These are phyloP conservation scores for Acacia acuminata DNA, from an alignment of 306 rosid genomes.

Conservation along the genomic window DNA sequence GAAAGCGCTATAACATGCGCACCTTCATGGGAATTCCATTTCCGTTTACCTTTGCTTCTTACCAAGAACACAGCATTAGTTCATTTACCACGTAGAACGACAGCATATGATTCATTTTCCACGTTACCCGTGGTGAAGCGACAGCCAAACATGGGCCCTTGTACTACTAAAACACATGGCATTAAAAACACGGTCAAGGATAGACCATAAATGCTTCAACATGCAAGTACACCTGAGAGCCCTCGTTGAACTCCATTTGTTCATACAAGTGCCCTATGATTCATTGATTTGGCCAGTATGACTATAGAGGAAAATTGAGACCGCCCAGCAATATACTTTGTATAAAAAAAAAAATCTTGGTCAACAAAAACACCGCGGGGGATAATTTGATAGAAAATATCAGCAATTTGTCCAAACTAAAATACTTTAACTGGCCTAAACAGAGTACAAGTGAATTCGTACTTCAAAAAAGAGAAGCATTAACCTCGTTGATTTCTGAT, in stretches of 20 bases:
- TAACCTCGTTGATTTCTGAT: constrained; percentile 57
- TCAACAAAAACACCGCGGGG: neutral
- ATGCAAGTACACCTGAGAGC: neutral
- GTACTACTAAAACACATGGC: neutral
- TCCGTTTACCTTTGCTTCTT: neutral
- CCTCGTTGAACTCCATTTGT: neutral
- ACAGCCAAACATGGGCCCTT: neutral
- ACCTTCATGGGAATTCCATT: neutral
- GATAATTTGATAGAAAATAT: constrained; percentile 18
- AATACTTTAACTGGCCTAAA: constrained; percentile 14
- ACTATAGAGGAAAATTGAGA: neutral
- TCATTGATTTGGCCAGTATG: neutral
- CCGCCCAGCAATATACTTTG: neutral
- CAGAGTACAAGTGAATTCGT: constrained; percentile 4
- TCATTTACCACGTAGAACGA: neutral
- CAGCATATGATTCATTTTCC: neutral
- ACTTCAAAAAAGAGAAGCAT: constrained; percentile 63
- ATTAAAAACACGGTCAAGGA: neutral
- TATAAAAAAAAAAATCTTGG: too few relatives aligned
- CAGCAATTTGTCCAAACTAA: constrained; percentile 16
- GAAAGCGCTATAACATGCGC: neutral
- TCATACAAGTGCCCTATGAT: neutral
- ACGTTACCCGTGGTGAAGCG: neutral
- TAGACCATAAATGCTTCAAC: neutral
- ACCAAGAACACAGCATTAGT: neutral